Conservation (phyloP, 805 yeast genomes). For the Lipomyces chichibuensis region DNA sequence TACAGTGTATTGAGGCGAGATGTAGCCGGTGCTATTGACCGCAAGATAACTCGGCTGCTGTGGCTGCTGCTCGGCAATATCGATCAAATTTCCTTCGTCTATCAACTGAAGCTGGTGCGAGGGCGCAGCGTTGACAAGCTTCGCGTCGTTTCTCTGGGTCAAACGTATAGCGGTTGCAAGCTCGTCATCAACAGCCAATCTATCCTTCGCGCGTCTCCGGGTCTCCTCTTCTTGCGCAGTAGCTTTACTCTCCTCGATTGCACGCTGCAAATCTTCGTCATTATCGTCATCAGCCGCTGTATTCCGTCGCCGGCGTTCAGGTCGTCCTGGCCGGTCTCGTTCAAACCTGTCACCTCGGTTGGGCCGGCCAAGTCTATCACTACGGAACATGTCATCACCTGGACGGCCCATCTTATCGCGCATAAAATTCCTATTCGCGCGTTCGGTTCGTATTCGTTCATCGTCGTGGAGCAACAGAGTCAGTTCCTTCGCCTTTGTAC, state of each 20-base stretch:
- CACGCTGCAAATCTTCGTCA: conserved; percentile 73
- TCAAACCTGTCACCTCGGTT: not conserved
- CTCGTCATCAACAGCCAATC: conserved; percentile 59
- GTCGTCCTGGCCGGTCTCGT: conserved; percentile 7
- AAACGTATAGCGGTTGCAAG: conserved; percentile 69
- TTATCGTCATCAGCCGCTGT: conserved; percentile 2
- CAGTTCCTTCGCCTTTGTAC: conserved; percentile 87
- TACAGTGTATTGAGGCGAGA: not conserved
- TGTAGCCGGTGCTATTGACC: not conserved
- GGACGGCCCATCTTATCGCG: conserved; percentile 26
- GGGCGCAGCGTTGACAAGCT: conserved; percentile 47
- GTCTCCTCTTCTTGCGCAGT: conserved; percentile 82
- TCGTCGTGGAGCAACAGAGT: conserved; percentile 78
- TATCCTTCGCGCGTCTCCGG: conserved; percentile 46
- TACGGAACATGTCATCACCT: conserved; percentile 13
- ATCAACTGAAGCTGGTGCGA: conserved; percentile 77
- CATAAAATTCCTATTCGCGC: conserved; percentile 49
- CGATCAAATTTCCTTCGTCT: conserved; percentile 44
- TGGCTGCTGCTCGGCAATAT: conserved; percentile 52
- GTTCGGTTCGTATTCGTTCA: conserved; percentile 71
- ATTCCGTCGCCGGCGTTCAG: conserved; percentile 15
- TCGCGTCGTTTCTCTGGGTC: conserved; percentile 46
- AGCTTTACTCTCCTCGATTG: conserved; percentile 74
- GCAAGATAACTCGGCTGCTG: conserved; percentile 1
- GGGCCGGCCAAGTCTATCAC: not conserved